These are phyloP conservation scores for Blastobotrys serpentis DNA, from an alignment of 1,139 yeast species.

Conservation along the genomic window DNA sequence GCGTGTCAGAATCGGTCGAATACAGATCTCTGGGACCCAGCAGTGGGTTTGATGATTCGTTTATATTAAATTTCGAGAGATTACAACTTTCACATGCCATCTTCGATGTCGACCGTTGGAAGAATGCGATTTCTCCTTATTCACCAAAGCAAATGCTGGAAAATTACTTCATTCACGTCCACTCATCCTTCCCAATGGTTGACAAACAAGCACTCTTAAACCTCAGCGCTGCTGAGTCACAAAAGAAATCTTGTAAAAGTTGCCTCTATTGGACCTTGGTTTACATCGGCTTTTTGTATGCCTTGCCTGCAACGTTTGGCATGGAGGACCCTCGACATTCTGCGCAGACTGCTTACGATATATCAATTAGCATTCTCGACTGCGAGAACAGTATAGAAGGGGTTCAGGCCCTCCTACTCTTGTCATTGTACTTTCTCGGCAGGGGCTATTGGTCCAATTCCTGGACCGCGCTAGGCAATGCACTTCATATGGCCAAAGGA, in stretches of 20 bases:
- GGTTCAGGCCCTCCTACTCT: slow-evolving; percentile 18
- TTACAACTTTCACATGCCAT: slow-evolving; percentile 20
- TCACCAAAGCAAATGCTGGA: slow-evolving; percentile 22
- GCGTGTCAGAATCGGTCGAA: slow-evolving; percentile 11
- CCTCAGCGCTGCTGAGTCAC: slow-evolving; percentile 13
- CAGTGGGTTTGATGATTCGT: slow-evolving; percentile 24
- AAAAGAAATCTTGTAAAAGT: slow-evolving; percentile 15
- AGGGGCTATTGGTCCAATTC: slow-evolving; percentile 21
- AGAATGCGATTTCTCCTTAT: slow-evolving; percentile 19
- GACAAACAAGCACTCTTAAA: slow-evolving; percentile 20
- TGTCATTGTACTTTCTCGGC: slow-evolving; percentile 18
- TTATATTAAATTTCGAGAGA: slow-evolving; percentile 21
- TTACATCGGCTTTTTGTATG: slow-evolving; percentile 21
- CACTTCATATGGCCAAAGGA: slow-evolving; percentile 18
- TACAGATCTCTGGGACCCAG: slow-evolving; percentile 21
- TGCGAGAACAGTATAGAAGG: slow-evolving; percentile 20
- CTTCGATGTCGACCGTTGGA: slow-evolving; percentile 22
- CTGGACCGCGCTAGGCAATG: slow-evolving; percentile 16
- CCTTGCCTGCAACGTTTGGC: slow-evolving; percentile 16
- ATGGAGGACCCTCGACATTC: slow-evolving; percentile 7
- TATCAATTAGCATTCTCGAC: slow-evolving; percentile 24
- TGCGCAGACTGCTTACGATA: slow-evolving; percentile 22
- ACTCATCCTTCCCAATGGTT: slow-evolving; percentile 24
- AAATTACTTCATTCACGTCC: slow-evolving; percentile 23
- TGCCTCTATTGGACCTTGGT: slow-evolving; percentile 24